Percentiles rank a stretch among this genome's conserved stretches.
phyloP scores from a whole-genome alignment of 768 basidiomycete species.

The Pholiota microspora region DNA sequence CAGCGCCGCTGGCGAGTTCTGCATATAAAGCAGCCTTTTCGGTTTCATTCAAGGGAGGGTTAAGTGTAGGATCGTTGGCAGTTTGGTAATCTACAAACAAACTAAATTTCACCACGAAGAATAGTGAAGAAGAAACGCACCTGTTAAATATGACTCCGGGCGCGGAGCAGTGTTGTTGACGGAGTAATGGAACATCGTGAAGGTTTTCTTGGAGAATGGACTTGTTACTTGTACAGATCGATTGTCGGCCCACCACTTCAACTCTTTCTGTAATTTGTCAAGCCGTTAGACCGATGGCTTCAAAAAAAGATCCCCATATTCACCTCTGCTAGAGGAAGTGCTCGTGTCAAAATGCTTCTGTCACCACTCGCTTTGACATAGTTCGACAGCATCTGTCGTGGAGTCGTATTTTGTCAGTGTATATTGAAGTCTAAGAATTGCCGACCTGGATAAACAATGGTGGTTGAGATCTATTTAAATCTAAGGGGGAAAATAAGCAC shows the following conservation, averaged over 20 bases:
- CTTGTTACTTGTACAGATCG: conserved; percentile 66
- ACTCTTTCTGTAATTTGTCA: conserved; percentile 58
- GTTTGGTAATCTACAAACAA: conserved; percentile 74
- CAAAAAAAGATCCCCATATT: no score
- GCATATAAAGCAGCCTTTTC: conserved; percentile 70
- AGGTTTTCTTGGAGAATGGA: conserved; percentile 66
- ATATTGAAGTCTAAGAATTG: no score
- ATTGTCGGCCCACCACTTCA: conserved; percentile 80
- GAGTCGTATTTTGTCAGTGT: neutral
- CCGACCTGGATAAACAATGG: conserved; percentile 79
- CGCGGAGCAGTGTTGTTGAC: conserved; percentile 86
- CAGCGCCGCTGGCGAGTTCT: conserved; percentile 87
- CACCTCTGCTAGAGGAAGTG: conserved; percentile 83
- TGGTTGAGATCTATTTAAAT: conserved; percentile 90
- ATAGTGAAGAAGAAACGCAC: conserved; percentile 29
- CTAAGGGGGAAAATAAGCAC: conserved; percentile 29
- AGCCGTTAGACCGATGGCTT: neutral
- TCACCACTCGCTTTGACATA: conserved; percentile 77
- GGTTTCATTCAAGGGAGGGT: conserved; percentile 55
- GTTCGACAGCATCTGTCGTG: conserved; percentile 79
- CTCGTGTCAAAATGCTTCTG: conserved; percentile 69
- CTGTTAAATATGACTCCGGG: conserved; percentile 77
- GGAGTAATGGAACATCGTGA: conserved; percentile 67
- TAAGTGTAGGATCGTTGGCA: conserved; percentile 60
- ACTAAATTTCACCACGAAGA: no score